Base-by-base conservation (phyloP, 176 grass and related monocot species). In the Juncus inflexus region DNA sequence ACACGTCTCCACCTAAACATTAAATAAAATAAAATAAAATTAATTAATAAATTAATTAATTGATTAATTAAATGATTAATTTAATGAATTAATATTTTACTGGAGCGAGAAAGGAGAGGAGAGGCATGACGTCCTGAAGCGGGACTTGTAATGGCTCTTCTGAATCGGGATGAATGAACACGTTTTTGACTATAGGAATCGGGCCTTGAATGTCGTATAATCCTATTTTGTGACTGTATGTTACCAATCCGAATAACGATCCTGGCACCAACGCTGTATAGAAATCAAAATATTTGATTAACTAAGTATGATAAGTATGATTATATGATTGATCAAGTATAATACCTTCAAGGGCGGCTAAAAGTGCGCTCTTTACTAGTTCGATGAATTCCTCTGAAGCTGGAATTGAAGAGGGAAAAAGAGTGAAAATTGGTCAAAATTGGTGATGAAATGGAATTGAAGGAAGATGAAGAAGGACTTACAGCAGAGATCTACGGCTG, bases 361-460 rank as follows among this genome's bases (percentile, higher is more conserved):
- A 79, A 79, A 99, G 85, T 2, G 85, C 80, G 69, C 89, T 94
- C 78, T 90, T 99, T 64, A 90, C 72, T 36, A 94, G 85, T 74
- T 99, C 89, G 57, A 99, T 80, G 59, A 92, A 94, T 14, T 99
- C 95, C 81, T 99, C 95, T 13, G 89, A 99, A 87, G 85, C 95
- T 99, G 73, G 3, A 60, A 63, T 63, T 42, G 47, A 45, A 6
- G 55, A 55, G 72, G 3, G 5, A 66, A 43, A 65, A 12, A 62
- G 7, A 67, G 9, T 15, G 45, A 8, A 37, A 56, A 40, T 40
- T 74, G 19, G 71, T 36, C 42, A 60, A 65, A 19, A 75, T 4
- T 2, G 5, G 1, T 58, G 56, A 35, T 2, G 2, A 54, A 35
- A 28, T 28, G 40, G 6, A 75, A 77, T 72, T 57, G 8, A 9